Base-by-base conservation (phyloP, 2,329 filamentous ascomycete genomes). In the Aspergillus spinulosporus region DNA sequence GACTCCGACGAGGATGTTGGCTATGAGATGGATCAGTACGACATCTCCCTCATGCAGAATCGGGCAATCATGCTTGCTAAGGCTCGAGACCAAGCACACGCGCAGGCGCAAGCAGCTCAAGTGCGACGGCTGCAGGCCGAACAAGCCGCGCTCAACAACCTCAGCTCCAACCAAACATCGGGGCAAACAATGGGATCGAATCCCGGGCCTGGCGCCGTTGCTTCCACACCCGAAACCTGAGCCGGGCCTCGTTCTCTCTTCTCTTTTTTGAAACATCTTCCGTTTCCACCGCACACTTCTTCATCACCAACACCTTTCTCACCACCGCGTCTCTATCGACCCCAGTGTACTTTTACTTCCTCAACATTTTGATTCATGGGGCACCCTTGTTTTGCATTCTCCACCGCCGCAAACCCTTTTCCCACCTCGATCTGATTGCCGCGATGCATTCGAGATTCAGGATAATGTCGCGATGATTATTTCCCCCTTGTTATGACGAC, bases 1-100 rank as follows among this genome's bases (percentile, higher is more conserved):
- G 90, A 92, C 59, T 88, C 88, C 60, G 90, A 92, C 51, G 89
- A 92, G 56, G 84, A 87, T 54, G 81, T 87, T 26, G 80, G 86
- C 58, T 92, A 92, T 77, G 83, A 87, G 54, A 82, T 92, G 56
- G 91, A 96, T 69, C 89, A 88, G 66, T 84, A 79, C 53, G 80
- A 81, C 61, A 79, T 80, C 54, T 71, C 81, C 56, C 80, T 83
- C 66, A 84, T 84, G 73, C 76, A 79, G 53, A 83, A 84, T 66
- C 79, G 82, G 47, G 77, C 72, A 68, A 81, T 75, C 70, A 81
- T 80, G 57, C 72, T 72, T 54, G 73, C 71, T 36, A 74, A 76
- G 61, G 73, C 72, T 60, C 73, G 74, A 54, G 74, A 76, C 57
- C 73, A 71, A 62, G 74, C 73, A 49, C 72, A 74, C 62, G 73